Base-by-base conservation (phyloP, 441 rosid genomes). In the Capsella rubella region DNA sequence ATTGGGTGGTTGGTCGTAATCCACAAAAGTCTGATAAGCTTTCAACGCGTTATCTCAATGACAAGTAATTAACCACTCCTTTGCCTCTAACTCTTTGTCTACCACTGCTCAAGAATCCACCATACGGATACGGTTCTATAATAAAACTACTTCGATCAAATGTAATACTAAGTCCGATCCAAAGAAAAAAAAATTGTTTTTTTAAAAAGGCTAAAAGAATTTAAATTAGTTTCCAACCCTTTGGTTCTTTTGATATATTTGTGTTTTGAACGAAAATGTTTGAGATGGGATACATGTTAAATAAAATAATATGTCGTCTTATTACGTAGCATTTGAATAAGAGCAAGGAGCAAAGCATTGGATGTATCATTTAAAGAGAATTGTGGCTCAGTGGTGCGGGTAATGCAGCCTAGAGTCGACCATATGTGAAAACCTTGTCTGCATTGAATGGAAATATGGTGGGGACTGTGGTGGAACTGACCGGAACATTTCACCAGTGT, bases 31-130 rank as follows among this genome's bases (percentile, higher is more conserved):
- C 8, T 35, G 42, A 29, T 65, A 42, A 46, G 66, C 59, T 46
- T 32, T 50, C 27, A 67, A 74, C 68, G 78, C 78, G 73, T 67
- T 67, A 29, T 67, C 67, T 59, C 25, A 40, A 16, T 18, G 5
- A 15, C 2, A 47, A 37, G 1, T 55, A n/a, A 32, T 32, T 12
- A 59, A 18, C 67, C n/a, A 67, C 45, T 40, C 9, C 16, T 50
- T 50, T 65, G 28, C 57, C 50, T 39, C 1, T 57, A 31, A 39
- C 64, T 58, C n/a, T 49, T 49, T 34, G 32, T 58, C 10, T 25
- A 21, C 18, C 40, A 37, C 12, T 37, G 16, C 29, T 62, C 40
- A 40, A 29, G 4, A 45, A 60, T 42, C 27, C 12, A 40, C 31
- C 6, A 40, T 27, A 54, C 3, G 21, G 21, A 32, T 49, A 62